These are phyloP conservation scores for Silene latifolia DNA, from an alignment of 148 eudicot genomes.

Conservation along the genomic window DNA sequence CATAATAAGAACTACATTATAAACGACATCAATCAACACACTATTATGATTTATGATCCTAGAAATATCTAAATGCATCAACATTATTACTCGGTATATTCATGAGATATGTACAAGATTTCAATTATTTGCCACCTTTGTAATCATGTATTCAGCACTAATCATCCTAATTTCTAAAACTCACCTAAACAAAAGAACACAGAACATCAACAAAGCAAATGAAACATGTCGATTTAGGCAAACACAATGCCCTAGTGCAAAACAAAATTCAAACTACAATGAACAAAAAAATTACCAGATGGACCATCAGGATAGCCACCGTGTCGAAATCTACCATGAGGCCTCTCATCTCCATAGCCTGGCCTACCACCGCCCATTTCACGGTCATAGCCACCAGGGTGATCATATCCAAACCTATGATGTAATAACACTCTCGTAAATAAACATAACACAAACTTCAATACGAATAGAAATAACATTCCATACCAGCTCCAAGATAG, in stretches of 20 bases:
- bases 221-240: no score
- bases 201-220: no score
- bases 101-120: no score
- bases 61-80: no score
- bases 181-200: no score
- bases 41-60: no score
- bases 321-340: slow-evolving; percentile 79
- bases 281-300: slow-evolving; percentile 37
- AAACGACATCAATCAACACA: no score
- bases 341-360: slow-evolving; percentile 78
- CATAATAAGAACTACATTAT: no score
- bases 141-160: no score
- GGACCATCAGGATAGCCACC: slow-evolving; percentile 80
- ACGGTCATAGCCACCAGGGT: slow-evolving; percentile 76
- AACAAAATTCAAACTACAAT: background rate
- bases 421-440: background rate
- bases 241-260: background rate
- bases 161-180: no score
- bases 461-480: background rate
- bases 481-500: background rate
- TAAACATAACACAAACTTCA: background rate
- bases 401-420: slow-evolving; percentile 78
- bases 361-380: slow-evolving; percentile 78
- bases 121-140: no score
- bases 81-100: no score